A percentile compares a stretch with the other conserved stretches of the same genome.
Conservation (phyloP, 2,329 filamentous ascomycete species). For the Sclerotiophoma versabilis region DNA sequence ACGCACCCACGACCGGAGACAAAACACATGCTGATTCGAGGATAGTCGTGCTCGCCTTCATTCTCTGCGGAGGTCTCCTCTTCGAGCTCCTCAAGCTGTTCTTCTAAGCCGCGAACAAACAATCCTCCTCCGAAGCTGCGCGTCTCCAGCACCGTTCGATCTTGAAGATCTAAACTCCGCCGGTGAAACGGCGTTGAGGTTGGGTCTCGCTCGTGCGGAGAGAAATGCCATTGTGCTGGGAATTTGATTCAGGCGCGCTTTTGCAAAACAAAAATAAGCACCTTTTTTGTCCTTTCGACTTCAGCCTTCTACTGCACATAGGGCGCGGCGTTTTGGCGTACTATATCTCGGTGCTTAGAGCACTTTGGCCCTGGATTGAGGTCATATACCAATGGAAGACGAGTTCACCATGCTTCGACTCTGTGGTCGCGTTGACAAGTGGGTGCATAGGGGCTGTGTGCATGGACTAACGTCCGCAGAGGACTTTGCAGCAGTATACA, state of each 20-base stretch:
- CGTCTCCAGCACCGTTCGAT: too few species aligned
- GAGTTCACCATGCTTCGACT: background rate
- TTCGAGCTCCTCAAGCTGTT: slow-evolving; percentile 63
- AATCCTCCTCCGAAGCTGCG: too few species aligned
- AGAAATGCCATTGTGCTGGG: background rate
- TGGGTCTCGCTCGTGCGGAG: too few species aligned
- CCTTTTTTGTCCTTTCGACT: background rate
- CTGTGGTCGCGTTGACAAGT: background rate
- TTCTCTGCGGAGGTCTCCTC: slow-evolving; percentile 66
- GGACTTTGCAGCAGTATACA: background rate
- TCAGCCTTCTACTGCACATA: slow-evolving; percentile 3
- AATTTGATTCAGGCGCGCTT: background rate
- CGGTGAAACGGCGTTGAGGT: too few species aligned
- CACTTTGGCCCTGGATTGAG: background rate
- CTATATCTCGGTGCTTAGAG: slow-evolving; percentile 4
- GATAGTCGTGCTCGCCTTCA: slow-evolving; percentile 67
- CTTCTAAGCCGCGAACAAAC: slow-evolving; percentile 37
- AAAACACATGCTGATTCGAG: background rate
- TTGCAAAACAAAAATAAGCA: slow-evolving; percentile 5
- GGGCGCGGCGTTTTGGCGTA: slow-evolving; percentile 16
- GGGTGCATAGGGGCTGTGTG: background rate
- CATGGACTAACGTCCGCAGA: background rate
- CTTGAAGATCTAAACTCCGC: too few species aligned
- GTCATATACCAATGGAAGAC: slow-evolving; percentile 10
- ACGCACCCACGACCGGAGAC: slow-evolving; percentile 41